Conservation (phyloP, 83 land plant genomes). For the Larix sibirica region DNA sequence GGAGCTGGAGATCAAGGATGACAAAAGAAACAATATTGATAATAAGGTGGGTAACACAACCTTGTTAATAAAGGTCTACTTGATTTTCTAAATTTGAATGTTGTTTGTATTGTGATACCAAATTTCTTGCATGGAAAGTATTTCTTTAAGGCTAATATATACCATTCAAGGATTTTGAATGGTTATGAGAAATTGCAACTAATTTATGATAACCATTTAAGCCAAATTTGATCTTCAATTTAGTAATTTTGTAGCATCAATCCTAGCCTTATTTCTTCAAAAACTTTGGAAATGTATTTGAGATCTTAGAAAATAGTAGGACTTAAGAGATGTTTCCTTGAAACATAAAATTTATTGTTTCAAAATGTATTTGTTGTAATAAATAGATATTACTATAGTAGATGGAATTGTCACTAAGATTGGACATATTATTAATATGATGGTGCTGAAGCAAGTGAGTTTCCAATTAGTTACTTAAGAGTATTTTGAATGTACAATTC, state of each 20-base stretch:
- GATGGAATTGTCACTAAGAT: conserved; percentile 62
- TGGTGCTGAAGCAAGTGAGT: conserved; percentile 61
- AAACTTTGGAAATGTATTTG: background rate
- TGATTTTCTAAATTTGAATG: background rate
- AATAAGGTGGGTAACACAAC: background rate
- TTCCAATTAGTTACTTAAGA: background rate
- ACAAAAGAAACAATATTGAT: conserved; percentile 1
- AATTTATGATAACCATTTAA: background rate
- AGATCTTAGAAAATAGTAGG: background rate
- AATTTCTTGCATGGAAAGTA: background rate
- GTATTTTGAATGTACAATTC: background rate
- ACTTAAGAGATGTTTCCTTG: background rate
- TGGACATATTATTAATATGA: conserved; percentile 62
- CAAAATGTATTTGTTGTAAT: conserved; percentile 22
- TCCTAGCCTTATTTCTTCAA: background rate
- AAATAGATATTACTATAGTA: conserved; percentile 38
- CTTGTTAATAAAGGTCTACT: background rate
- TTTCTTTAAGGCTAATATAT: background rate
- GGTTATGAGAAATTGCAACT: background rate
- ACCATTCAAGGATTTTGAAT: background rate
- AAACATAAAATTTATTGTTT: background rate
- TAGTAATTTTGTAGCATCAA: background rate
- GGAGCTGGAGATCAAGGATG: conserved; percentile 14
- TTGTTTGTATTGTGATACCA: background rate
- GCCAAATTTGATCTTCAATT: background rate